Evolutionary conservation across 352 stramenopile genomes (phyloP).

Genomic region (Phytophthora pluvialis): DNA sequence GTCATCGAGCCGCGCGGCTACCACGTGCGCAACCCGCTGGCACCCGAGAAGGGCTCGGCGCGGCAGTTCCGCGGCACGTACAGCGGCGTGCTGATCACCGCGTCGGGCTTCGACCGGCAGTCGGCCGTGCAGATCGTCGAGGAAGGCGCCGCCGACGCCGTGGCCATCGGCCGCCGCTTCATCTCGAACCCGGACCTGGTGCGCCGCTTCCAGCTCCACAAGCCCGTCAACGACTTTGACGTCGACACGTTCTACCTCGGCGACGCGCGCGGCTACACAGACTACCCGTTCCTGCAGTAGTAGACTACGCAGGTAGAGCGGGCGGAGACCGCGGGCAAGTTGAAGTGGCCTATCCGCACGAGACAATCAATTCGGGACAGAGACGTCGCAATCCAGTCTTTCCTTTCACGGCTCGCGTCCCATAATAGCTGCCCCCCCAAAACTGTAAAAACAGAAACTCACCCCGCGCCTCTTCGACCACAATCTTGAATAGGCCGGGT

Average conservation of each 20-base stretch:
- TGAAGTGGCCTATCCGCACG: constrained; percentile 1
- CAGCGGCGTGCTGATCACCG: constrained; percentile 63
- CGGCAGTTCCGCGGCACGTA: constrained; percentile 65
- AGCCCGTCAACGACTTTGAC: constrained; percentile 53
- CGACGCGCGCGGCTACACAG: constrained; percentile 57
- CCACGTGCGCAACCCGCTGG: constrained; percentile 43
- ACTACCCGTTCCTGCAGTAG: constrained; percentile 52
- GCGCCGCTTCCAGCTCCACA: constrained; percentile 52
- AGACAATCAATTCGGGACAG: constrained; percentile 1
- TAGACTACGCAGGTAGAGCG: constrained; percentile 9
- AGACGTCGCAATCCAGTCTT: neutral
- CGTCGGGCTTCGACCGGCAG: constrained; percentile 60
- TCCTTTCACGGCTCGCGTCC: constrained; percentile 2
- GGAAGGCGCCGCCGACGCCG: constrained; percentile 56
- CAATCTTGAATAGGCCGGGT: constrained; percentile 43
- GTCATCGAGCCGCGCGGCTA: constrained; percentile 65
- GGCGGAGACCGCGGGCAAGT: constrained; percentile 13
- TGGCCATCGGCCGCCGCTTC: constrained; percentile 73
- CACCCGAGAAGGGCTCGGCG: constrained; percentile 49
- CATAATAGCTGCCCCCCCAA: neutral
- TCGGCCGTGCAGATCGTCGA: constrained; percentile 59
- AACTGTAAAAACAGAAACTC: constrained; percentile 11
- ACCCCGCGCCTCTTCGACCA: constrained; percentile 23
- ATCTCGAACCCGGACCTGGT: constrained; percentile 84
- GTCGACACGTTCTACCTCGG: constrained; percentile 53